Base-by-base conservation (phyloP, 2,329 filamentous ascomycete species). In the Aspergillus texensis region DNA sequence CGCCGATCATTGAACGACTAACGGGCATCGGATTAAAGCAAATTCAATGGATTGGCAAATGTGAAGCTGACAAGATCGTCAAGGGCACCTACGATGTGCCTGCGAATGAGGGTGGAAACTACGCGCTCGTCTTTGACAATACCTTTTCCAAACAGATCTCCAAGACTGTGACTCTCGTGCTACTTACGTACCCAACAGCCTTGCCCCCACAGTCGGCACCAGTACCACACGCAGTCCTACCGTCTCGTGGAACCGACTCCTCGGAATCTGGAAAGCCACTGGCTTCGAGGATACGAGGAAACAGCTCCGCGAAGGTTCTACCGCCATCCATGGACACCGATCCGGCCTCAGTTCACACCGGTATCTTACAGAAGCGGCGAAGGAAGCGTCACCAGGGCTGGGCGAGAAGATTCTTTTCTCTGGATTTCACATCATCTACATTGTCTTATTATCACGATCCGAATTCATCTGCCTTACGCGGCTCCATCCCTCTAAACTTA, bases 101-200 rank as follows among this genome's bases (percentile, higher is more conserved):
- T 0, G 73, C 82, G 9, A 88, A 88, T 39, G 88, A 95, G 67
- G 92, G 89, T 28, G 95, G 95, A 74, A 97, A 97, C 88, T 99
- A 96, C 76, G 95, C 94, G 62, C 83, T 99, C 65, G 93, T 98
- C 36, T 97, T 99, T 74, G 95, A 99, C 86, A 99, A 99, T 75
- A 99, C 95, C 32, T 99, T 99, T 77, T 97, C 94, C 64, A 98
- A 97, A 81, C 92, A 90, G 77, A 90, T 91, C 48, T 95, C 94
- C 59, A 99, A 99, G 81, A 97, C 91, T 34, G 93, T 93, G 24
- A 98, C 94, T 9, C 92, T 99, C 73, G 94, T 97, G 41, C 87
- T 99, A 58, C 86, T 98, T 76, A 98, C 93, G 45, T 97, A 98
- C 73, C 94, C 94, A 11, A 94, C 93, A 41, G 91, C 89, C 69